Percentiles rank a stretch among this genome's conserved stretches.
phyloP scores from a whole-genome alignment of 2,329 filamentous ascomycete species.

The Aspergillus sergii region DNA sequence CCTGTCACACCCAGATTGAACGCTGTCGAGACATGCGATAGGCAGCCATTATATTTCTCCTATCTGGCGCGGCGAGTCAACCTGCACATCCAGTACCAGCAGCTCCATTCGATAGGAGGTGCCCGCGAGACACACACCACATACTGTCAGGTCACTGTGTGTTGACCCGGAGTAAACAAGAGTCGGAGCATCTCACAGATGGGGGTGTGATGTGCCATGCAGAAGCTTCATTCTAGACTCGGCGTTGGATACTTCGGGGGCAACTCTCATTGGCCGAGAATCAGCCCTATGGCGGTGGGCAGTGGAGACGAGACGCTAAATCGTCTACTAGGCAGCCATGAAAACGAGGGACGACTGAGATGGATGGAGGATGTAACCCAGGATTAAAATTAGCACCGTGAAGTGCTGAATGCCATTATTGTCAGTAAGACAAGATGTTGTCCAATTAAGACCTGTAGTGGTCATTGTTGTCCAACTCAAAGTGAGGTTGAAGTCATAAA shows the following conservation, averaged over 20 bases:
- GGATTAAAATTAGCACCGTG: not conserved
- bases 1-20: not conserved
- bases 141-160: rapidly evolving
- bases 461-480: not conserved
- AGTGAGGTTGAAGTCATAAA: not conserved
- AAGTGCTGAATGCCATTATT: rapidly evolving
- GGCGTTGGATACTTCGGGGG: too few relatives aligned
- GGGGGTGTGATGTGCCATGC: not conserved
- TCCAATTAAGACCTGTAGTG: not conserved
- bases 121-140: not conserved
- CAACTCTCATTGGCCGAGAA: not conserved
- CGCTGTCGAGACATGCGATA: not conserved
- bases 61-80: not conserved
- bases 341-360: not conserved
- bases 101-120: not conserved
- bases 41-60: not conserved
- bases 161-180: not conserved
- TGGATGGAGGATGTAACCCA: not conserved
- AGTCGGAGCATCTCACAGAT: not conserved
- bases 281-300: not conserved
- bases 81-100: not conserved
- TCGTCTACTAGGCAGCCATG: not conserved
- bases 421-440: not conserved
- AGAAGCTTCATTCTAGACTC: not conserved
- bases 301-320: not conserved